Conservation (phyloP, 2,329 filamentous ascomycete species). For the Paraphaeosphaeria minitans region DNA sequence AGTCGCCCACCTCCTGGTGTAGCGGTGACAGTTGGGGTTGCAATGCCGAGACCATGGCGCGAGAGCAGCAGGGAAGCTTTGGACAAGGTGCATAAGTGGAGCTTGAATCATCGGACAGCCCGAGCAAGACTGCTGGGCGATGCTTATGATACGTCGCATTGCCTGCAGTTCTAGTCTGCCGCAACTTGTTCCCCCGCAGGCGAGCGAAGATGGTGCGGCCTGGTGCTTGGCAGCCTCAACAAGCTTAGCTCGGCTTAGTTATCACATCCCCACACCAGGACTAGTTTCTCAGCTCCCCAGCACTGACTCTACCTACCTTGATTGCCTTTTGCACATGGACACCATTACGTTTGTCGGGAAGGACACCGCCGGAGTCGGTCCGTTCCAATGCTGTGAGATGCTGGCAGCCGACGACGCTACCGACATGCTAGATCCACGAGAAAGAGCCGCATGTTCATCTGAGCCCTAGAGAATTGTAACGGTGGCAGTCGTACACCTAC, state of each 20-base stretch:
- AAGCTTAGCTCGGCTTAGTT: too few species aligned
- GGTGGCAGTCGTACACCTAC: too few species aligned
- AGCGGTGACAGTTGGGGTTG: conserved; percentile 13
- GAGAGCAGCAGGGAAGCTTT: conserved; percentile 21
- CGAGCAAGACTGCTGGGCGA: not conserved
- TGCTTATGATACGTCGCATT: conserved; percentile 7
- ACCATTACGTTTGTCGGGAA: not conserved
- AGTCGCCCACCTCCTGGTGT: not conserved
- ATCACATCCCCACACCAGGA: too few species aligned
- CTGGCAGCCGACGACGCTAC: not conserved
- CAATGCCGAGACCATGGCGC: conserved; percentile 22
- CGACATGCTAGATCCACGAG: not conserved
- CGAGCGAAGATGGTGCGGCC: not conserved
- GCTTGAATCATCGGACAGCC: conserved; percentile 13
- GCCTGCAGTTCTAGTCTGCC: not conserved
- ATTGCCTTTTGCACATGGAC: too few species aligned
- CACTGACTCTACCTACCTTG: too few species aligned
- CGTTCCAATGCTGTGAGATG: not conserved
- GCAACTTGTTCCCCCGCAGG: not conserved
- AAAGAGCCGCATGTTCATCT: not conserved
- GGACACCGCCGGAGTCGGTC: not conserved
- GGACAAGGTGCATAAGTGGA: conserved; percentile 12
- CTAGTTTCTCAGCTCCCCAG: too few species aligned
- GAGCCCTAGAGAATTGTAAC: not conserved
- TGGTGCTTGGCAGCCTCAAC: not conserved